Base-by-base conservation (phyloP, 2,329 filamentous ascomycete genomes). In the Aureobasidium sp. region DNA sequence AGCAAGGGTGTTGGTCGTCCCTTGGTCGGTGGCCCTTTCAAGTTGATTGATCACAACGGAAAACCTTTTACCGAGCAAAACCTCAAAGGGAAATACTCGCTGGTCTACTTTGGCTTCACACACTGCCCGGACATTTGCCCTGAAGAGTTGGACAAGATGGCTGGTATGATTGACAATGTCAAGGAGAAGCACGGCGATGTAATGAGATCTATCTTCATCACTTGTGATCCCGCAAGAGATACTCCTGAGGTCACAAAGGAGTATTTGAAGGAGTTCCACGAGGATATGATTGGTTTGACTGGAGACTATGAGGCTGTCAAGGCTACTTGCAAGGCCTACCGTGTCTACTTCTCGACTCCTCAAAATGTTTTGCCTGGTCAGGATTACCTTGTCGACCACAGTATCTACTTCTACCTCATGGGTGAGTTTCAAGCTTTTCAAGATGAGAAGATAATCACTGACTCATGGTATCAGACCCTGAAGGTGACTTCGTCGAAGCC, bases 341-440 rank as follows among this genome's bases (percentile, higher is more conserved):
- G 94, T 23, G 94, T 99, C 61, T 99, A 99, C 78, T 99, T 99
- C 71, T 94, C 89, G 72, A 99, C 94, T 52, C 94, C 94, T 37
- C 81, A 85, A 69, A 84, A 91, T 66, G 90, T 97, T 62, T 88
- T 92, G 80, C 88, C 91, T 0, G 94, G 93, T 1, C 89, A 97
- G 80, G 94, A 99, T 76, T 99, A 99, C 74, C 77, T 99, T 69
- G 94, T 99, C 13, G 94, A 99, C 75, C 94, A 99, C 79, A 97
- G 91, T 75, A 99, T 99, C 69, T 99, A 99, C 81, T 99, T 99
- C 71, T 99, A 99, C 76, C 78, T 99, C 68, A 99, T 99, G 94
- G 84, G 84, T 86, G 73, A 75, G 82, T 77, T 26, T 4, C 7
- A 1, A 17, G 3, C 20, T 3, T 23, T 51, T 37, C 17, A 23